These are phyloP conservation scores for Beta lomatogona DNA, from an alignment of 179 eudicot genomes.

Conservation along the genomic window DNA sequence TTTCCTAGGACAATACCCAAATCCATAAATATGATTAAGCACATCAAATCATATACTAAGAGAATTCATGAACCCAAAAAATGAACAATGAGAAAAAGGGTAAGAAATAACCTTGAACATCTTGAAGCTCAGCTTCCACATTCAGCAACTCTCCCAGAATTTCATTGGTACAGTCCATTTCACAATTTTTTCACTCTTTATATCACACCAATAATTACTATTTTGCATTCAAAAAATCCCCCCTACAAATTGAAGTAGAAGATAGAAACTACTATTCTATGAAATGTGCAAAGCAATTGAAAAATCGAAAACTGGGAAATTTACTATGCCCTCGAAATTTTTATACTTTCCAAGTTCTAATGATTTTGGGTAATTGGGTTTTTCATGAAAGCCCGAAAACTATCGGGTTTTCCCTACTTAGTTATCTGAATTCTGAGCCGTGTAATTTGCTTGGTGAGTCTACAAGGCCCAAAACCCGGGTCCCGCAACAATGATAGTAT, in stretches of 20 bases:
- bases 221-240: neutral
- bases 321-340: neutral
- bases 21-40: neutral
- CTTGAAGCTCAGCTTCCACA: conserved; percentile 76
- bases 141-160: conserved; percentile 56
- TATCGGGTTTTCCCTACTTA: neutral
- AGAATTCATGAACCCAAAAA: neutral
- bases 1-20: neutral
- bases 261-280: neutral
- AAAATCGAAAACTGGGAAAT: neutral
- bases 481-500: too few relatives aligned
- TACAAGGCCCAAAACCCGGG: neutral
- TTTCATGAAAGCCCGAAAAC: neutral
- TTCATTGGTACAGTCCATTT: conserved; percentile 44
- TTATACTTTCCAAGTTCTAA: neutral
- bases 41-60: neutral
- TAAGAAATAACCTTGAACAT: conserved; percentile 58
- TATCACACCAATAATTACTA: neutral
- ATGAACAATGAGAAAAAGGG: neutral
- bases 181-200: neutral
- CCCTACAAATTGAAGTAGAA: neutral
- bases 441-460: neutral
- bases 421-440: too few relatives aligned
- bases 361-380: neutral
- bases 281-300: neutral